Evolutionary conservation across 164 flowering plant species (phyloP).

Genomic region (Cinnamomum chago): DNA sequence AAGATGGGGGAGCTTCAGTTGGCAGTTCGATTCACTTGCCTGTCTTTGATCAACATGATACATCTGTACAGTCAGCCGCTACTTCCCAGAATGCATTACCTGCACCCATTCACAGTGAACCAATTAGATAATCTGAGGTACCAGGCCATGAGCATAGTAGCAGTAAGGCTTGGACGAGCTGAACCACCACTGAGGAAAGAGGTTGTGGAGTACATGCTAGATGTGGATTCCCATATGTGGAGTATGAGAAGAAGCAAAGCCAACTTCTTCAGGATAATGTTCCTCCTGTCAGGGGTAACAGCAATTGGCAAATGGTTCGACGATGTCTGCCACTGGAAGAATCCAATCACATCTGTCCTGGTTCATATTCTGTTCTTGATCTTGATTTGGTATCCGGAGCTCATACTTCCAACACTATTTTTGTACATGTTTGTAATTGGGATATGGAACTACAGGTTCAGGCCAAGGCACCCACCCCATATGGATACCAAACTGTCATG

Average conservation of each 20-base stretch:
- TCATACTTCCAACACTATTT: conserved; percentile 30
- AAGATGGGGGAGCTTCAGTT: conserved; percentile 61
- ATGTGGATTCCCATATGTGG: conserved; percentile 48
- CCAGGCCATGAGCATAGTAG: conserved; percentile 36
- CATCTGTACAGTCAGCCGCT: conserved; percentile 33
- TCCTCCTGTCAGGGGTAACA: conserved; percentile 20
- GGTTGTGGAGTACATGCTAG: conserved; percentile 56
- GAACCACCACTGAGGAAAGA: conserved; percentile 59
- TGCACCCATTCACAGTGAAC: conserved; percentile 31
- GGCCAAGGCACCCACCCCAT: conserved; percentile 51
- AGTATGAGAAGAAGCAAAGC: conserved; percentile 48
- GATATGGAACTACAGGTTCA: conserved; percentile 22
- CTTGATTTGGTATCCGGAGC: conserved; percentile 30
- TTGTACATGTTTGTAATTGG: conserved; percentile 31
- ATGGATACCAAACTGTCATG: conserved; percentile 44
- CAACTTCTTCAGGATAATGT: conserved; percentile 33
- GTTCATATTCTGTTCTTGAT: conserved; percentile 32
- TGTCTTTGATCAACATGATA: conserved; percentile 30
- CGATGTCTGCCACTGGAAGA: conserved; percentile 39
- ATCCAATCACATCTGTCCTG: conserved; percentile 32
- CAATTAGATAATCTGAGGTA: conserved; percentile 38
- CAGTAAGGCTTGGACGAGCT: conserved; percentile 36
- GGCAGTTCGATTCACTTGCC: conserved; percentile 47
- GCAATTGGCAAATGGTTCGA: conserved; percentile 31
- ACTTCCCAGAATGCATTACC: conserved; percentile 48